phyloP scores from a whole-genome alignment of 768 basidiomycete genomes.

The Leucocoprinus leucothites region DNA sequence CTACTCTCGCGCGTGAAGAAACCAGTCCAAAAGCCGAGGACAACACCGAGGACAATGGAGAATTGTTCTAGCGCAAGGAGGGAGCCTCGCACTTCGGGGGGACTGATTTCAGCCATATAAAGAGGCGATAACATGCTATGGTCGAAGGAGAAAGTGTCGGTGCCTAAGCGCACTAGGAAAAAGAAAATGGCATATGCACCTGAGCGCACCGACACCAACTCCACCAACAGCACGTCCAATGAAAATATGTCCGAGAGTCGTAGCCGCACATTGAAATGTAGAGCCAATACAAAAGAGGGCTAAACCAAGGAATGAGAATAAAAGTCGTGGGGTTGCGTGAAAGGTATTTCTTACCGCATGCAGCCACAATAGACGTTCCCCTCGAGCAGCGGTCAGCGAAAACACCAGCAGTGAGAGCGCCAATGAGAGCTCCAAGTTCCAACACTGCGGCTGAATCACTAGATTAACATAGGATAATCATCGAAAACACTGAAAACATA shows the following conservation, averaged over 20 bases:
- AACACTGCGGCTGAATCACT: constrained; percentile 62
- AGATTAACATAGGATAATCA: neutral
- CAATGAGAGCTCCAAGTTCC: constrained; percentile 78
- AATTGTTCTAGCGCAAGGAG: constrained; percentile 79
- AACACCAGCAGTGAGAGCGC: constrained; percentile 64
- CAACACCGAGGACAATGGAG: constrained; percentile 78
- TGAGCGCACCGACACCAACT: constrained; percentile 74
- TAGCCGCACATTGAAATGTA: constrained; percentile 61
- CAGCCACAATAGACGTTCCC: constrained; percentile 60
- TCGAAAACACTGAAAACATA: constrained; percentile 29
- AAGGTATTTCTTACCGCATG: constrained; percentile 52
- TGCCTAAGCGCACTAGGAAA: neutral
- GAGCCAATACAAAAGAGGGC: constrained; percentile 75
- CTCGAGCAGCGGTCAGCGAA: constrained; percentile 68
- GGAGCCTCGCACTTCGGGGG: constrained; percentile 77
- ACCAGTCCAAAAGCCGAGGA: constrained; percentile 81
- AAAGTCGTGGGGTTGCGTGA: neutral
- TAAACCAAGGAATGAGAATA: constrained; percentile 19
- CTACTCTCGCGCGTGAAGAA: constrained; percentile 65
- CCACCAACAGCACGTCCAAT: constrained; percentile 76
- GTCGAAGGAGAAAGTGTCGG: neutral
- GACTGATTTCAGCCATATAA: constrained; percentile 84
- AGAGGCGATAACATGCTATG: constrained; percentile 73
- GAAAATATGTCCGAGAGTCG: constrained; percentile 52
- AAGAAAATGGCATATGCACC: constrained; percentile 32